phyloP scores from a whole-genome alignment of 768 basidiomycete genomes.

The Pilatotrama ljubarskyi region DNA sequence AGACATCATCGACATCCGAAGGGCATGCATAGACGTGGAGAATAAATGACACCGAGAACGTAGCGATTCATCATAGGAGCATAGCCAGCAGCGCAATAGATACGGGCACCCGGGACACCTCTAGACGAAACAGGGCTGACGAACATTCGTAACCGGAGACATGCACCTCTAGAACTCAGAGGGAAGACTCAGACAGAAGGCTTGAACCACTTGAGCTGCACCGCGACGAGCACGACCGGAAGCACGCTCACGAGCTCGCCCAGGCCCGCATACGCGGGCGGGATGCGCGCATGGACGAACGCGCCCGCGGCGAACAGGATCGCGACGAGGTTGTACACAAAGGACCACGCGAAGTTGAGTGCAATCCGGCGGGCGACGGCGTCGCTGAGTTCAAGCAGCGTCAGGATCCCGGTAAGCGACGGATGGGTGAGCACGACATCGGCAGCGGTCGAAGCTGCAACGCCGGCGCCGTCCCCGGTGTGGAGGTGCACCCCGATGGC shows the following conservation, averaged over 20 bases:
- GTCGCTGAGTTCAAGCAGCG: slow-evolving; percentile 39
- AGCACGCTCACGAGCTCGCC: slow-evolving; percentile 45
- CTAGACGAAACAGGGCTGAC: background rate
- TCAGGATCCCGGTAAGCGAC: slow-evolving; percentile 36
- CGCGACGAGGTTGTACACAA: slow-evolving; percentile 46
- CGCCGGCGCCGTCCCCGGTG: slow-evolving; percentile 36
- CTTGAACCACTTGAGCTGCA: slow-evolving; percentile 33
- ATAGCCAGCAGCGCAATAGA: background rate
- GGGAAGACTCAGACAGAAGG: slow-evolving; percentile 9
- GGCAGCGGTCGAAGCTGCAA: slow-evolving; percentile 45
- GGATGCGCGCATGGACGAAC: slow-evolving; percentile 40
- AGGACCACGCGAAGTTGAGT: slow-evolving; percentile 39
- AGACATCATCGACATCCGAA: background rate
- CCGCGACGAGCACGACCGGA: slow-evolving; percentile 42
- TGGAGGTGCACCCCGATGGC: slow-evolving; percentile 44
- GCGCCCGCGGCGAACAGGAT: slow-evolving; percentile 52
- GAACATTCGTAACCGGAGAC: too few species aligned
- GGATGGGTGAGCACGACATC: slow-evolving; percentile 46
- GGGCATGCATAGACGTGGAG: background rate
- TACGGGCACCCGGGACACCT: background rate
- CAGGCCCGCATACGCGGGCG: slow-evolving; percentile 44
- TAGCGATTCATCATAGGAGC: background rate
- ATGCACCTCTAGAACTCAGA: background rate
- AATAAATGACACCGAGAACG: background rate
- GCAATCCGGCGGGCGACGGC: slow-evolving; percentile 37